Percentiles rank a stretch among this genome's conserved stretches.
phyloP scores from a whole-genome alignment of 2,329 filamentous ascomycete genomes.

The Rachicladosporium sp. region DNA sequence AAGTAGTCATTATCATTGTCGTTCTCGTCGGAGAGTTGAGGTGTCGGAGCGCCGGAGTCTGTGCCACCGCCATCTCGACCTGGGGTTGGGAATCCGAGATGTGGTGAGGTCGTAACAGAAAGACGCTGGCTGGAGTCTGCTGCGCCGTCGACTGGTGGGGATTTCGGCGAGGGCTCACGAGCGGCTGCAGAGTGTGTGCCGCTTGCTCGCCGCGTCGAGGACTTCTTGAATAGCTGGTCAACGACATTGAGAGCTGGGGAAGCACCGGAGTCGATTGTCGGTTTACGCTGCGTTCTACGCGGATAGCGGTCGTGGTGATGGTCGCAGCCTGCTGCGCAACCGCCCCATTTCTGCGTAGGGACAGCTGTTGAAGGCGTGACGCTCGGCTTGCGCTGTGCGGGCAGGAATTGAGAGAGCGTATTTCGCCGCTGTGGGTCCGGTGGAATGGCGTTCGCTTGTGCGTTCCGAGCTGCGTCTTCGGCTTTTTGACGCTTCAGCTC shows the following conservation, averaged over 20 bases:
- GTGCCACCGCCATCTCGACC: neutral
- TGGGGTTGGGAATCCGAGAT: constrained; percentile 12
- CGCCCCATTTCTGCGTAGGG: constrained; percentile 62
- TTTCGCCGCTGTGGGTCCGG: constrained; percentile 17
- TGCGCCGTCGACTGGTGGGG: neutral
- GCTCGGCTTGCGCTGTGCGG: constrained; percentile 18
- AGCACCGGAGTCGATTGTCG: constrained; percentile 20
- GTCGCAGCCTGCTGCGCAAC: constrained; percentile 77
- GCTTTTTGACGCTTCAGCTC: constrained; percentile 51
- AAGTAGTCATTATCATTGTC: constrained; percentile 5
- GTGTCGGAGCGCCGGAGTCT: constrained; percentile 2
- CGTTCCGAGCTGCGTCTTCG: constrained; percentile 21
- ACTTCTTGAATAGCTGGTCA: no score
- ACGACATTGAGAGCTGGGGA: no score
- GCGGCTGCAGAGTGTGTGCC: no score
- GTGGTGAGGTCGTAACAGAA: neutral
- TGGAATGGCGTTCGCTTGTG: constrained; percentile 1
- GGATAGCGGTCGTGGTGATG: constrained; percentile 40
- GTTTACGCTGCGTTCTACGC: constrained; percentile 21
- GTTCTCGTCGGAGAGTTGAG: constrained; percentile 2
- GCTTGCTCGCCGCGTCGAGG: no score
- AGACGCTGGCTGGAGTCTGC: neutral
- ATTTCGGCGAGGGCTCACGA: no score
- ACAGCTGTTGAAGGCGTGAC: constrained; percentile 12
- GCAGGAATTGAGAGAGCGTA: constrained; percentile 20